phyloP scores from a whole-genome alignment of 805 yeast species.

The Candida broadrunensis region DNA sequence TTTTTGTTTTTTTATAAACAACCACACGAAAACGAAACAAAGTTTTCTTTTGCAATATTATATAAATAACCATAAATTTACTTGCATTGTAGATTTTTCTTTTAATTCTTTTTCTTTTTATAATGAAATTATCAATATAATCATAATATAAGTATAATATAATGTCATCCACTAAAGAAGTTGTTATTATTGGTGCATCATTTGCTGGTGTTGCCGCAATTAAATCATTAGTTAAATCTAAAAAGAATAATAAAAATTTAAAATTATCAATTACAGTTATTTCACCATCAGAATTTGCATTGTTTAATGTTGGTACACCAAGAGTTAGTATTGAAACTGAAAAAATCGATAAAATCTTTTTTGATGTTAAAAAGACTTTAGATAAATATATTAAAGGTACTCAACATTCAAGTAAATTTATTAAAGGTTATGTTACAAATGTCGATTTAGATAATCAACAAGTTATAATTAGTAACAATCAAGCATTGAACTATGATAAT shows the following conservation, averaged over 20 bases:
- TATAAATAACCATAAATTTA: too few species aligned
- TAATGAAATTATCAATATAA: too few species aligned
- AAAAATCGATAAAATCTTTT: conserved; percentile 11
- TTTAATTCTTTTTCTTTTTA: too few species aligned
- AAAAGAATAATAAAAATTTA: conserved; percentile 4
- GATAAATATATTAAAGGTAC: conserved; percentile 11
- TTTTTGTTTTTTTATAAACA: too few species aligned
- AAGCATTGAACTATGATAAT: conserved; percentile 21
- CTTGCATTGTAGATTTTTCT: too few species aligned
- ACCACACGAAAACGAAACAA: too few species aligned
- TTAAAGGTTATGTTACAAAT: conserved; percentile 21
- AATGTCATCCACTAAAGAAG: conserved; percentile 2
- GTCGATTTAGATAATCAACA: conserved; percentile 22
- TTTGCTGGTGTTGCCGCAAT: conserved; percentile 30
- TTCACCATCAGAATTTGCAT: conserved; percentile 22
- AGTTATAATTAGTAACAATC: conserved; percentile 12
- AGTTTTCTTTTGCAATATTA: too few species aligned
- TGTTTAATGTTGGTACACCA: conserved; percentile 26
- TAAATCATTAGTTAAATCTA: conserved; percentile 11
- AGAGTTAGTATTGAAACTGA: conserved; percentile 28
- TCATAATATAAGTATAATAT: too few species aligned
- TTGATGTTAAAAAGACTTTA: conserved; percentile 16
- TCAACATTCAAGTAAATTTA: conserved; percentile 10
- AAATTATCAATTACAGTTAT: conserved; percentile 20
- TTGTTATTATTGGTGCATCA: conserved; percentile 37